phyloP scores from a whole-genome alignment of 371 early-diverging fungal genomes.

The Syncephalastrum contaminatum region DNA sequence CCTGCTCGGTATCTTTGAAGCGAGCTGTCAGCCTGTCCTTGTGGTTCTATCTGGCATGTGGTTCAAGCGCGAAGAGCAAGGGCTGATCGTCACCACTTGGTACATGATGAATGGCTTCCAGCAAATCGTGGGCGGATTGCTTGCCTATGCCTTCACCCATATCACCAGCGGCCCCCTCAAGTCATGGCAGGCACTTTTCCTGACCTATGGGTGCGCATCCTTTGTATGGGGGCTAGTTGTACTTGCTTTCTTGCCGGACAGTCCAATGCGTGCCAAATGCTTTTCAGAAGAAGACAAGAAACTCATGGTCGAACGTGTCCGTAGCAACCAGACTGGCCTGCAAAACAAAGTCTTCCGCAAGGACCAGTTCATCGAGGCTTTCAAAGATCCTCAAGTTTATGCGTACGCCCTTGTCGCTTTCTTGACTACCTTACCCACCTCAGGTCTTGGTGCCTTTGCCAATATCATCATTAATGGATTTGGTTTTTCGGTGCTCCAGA shows the following conservation, averaged over 20 bases:
- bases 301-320: slow-evolving; percentile 22
- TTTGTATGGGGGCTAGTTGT: slow-evolving; percentile 23
- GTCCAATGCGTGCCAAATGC: slow-evolving; percentile 30
- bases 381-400: slow-evolving; percentile 26
- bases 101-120: slow-evolving; percentile 30
- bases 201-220: slow-evolving; percentile 19
- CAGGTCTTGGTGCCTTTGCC: slow-evolving; percentile 25
- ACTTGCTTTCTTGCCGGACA: slow-evolving; percentile 19
- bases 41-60: slow-evolving; percentile 31
- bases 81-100: slow-evolving; percentile 66
- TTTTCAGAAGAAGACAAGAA: slow-evolving; percentile 29
- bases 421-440: slow-evolving; percentile 20
- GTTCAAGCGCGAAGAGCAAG: slow-evolving; percentile 66
- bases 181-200: slow-evolving; percentile 27
- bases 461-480: slow-evolving; percentile 24
- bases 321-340: slow-evolving; percentile 25
- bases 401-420: slow-evolving; percentile 19
- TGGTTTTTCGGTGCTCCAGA: slow-evolving; percentile 21
- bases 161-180: slow-evolving; percentile 20
- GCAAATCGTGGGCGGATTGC: slow-evolving; percentile 26
- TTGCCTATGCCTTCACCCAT: slow-evolving; percentile 28
- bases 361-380: slow-evolving; percentile 21
- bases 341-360: slow-evolving; percentile 20
- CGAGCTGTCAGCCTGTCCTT: slow-evolving; percentile 23
- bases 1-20: slow-evolving; percentile 27